Evolutionary conservation across 2,329 filamentous ascomycete species (phyloP), one percentile per base, ranked within the genome.

Genomic region (Paraphaeosphaeria sporulosa): DNA sequence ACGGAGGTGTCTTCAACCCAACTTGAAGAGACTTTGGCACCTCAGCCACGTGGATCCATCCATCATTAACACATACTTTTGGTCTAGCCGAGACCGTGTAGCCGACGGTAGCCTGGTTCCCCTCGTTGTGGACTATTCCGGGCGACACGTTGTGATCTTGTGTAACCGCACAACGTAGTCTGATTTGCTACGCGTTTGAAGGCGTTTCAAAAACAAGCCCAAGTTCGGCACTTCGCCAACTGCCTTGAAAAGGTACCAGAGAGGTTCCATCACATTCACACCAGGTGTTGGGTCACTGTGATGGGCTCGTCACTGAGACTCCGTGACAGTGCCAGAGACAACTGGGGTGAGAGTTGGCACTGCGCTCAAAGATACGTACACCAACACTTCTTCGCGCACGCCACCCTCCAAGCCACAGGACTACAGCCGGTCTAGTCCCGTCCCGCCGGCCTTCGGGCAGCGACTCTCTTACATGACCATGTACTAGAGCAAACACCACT

Each of bases 31-130:
- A 42, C 36, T 48, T 40, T 64, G 42, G 50, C 42, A 23, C 55
- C 58, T 40, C 58, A 52, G 64, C 69, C 67, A 71, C 69, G 69
- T 71, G 69, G 69, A 59, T 57, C 67, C 65, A 68, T 61, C 63
- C 58, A 66, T 36, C 51, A 59, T 55, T 44, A 59, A 54, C 46
- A 57, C 55, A 50, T 58, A n/a, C 48, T 60, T 36, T 40, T 56
- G 15, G 34, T 12, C 49, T 51, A 58, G 43, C 61, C 60, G 58
- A 61, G 55, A 42, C 40, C 56, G 60, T 64, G 65, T 64, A 60
- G 61, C 65, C 65, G 64, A 62, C 49, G 58, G 44, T 64, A 67
- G 65, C 65, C 67, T 63, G 46, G 36, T 38, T 12, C 55, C 55
- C 61, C 59, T 47, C 36, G 27, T 46, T 40, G 1, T 55, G 17